Evolutionary conservation across 331 rosid species (phyloP), one percentile per base, ranked within the genome.

Genomic region (Malus hybrid): DNA sequence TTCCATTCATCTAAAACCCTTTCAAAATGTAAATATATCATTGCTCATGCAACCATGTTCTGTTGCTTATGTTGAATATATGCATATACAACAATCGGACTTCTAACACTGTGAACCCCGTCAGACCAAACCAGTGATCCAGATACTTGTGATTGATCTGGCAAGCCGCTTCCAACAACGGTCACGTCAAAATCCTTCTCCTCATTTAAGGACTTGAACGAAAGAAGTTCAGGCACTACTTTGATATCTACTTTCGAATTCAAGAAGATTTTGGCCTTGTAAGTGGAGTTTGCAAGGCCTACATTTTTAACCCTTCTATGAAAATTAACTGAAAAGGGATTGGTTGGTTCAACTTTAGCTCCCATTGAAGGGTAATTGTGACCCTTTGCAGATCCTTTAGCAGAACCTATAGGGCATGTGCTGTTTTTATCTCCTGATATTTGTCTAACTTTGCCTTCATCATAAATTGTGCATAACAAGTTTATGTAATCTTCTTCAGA

Each of bases 231-330:
- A 4, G 75, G 80, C 15, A 6, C 54, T 22, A 80, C 74, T 2
- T n/a, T 39, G 39, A 62, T n/a, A 5, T 63, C 65, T 6, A 69
- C 34, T 14, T 3, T 12, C 10, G 61, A 46, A 7, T 6, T 20
- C 6, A 39, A 33, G 24, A 44, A 61, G 27, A 73, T 24, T 31
- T 12, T 69, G 34, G 69, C 82, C 72, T 56, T 72, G 69, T 87
- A 85, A 10, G 62, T 78, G n/a, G 87, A 76, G 73, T 61, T 83
- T 0, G 73, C 24, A 24, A 6, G 34, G 4, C 84, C 84, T 48
- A 87, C 87, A 50, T 87, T 82, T 55, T 80, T 85, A 2, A 81
- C 85, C 11, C 62, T 85, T 79, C 87, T 79, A 1, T 16, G 71
- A 64, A 88, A 74, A 1, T 9, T 28, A 2, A 82, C 67, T 0